Evolutionary conservation across 2,329 filamentous ascomycete genomes (phyloP).

Genomic region (Sporothrix curviconia): DNA sequence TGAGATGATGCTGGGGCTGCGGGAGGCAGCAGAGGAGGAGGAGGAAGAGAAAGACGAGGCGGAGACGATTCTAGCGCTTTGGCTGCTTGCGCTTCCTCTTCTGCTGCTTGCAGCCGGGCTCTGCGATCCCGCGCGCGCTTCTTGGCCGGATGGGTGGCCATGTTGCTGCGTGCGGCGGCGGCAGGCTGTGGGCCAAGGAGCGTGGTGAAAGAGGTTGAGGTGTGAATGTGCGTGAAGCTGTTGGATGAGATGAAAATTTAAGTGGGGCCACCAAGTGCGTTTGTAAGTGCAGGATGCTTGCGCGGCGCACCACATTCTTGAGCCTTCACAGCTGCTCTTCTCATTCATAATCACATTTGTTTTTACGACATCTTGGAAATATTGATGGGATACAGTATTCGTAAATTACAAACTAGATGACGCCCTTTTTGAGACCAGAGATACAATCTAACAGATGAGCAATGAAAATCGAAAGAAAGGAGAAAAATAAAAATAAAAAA

Average conservation of each 20-base stretch:
- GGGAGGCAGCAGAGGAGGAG: no score
- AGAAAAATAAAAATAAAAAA: no score
- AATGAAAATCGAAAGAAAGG: background rate
- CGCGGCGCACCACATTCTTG: background rate
- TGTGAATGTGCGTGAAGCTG: background rate
- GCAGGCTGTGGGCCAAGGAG: background rate
- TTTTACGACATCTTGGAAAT: no score
- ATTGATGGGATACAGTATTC: background rate
- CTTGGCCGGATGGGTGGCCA: background rate
- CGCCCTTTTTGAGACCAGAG: background rate
- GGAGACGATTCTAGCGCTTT: background rate
- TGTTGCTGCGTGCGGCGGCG: background rate
- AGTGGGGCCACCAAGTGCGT: conserved; percentile 8
- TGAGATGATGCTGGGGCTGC: no score
- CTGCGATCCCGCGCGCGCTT: background rate
- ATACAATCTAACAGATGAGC: background rate
- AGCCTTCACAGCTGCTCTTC: background rate
- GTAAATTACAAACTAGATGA: conserved; percentile 1
- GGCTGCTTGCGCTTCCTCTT: background rate
- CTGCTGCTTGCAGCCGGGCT: background rate
- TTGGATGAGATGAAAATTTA: conserved; percentile 10
- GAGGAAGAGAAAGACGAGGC: no score
- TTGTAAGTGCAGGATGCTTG: no score
- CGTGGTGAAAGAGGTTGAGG: background rate
- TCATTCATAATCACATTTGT: background rate